Base-by-base conservation (phyloP, 768 basidiomycete species). In the Tricholoma matsutake region DNA sequence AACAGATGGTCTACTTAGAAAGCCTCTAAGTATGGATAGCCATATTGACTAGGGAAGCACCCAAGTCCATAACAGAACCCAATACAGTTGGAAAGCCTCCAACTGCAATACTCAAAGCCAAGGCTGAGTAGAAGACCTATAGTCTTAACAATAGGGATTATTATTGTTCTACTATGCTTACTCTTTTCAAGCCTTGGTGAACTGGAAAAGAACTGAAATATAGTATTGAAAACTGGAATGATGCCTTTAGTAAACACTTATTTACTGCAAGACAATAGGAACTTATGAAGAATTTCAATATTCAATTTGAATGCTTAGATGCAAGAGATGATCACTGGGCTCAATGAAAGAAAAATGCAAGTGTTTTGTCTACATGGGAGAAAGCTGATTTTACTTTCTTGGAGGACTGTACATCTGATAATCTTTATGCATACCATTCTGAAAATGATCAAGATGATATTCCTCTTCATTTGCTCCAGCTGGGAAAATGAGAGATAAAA, bases 301-400 rank as follows among this genome's bases (percentile, higher is more conserved):
- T 74, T 0, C 29, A 60, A n/a, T 71, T 70, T 60, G 71, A 72
- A 47, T 74, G 73, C 56, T 49, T 64, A n/a, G 70, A 72, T 64
- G 71, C 67, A 5, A 25, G 65, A 22, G 71, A 73, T 62, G 69
- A 73, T 59, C 67, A 65, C 53, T 53, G 55, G 20, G 61, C 59
- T 22, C 45, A 57, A 32, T 34, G 67, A 29, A n/a, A n/a, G n/a
- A n/a, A n/a, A n/a, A n/a, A n/a, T n/a, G n/a, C n/a, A 59, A 18
- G 9, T 74, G 3, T 32, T n/a, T n/a, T n/a, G n/a, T n/a, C n/a
- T n/a, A n/a, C n/a, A n/a, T n/a, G n/a, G n/a, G n/a, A n/a, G n/a
- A 16, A 41, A 41, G n/a, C 16, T 4, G n/a, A 16, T n/a, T n/a
- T 7, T 16, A 41, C 13, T 41, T 16, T 41, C 39, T 35, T 41